phyloP scores from a whole-genome alignment of 441 rosid species.

The Daphne laureola region DNA sequence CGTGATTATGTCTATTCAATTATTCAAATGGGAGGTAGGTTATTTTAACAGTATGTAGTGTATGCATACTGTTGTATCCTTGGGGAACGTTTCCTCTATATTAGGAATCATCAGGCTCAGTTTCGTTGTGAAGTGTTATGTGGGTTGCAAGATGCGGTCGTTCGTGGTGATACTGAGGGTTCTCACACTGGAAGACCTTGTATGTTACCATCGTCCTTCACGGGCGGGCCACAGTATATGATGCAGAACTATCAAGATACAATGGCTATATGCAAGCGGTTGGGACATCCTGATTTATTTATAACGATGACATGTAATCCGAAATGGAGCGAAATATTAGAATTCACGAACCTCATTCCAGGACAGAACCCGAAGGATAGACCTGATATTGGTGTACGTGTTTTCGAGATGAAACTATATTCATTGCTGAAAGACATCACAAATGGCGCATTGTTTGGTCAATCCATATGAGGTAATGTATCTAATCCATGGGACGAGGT shows the following conservation, averaged over 20 bases:
- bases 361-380: not conserved
- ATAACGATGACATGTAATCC: not conserved
- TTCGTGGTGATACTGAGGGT: not conserved
- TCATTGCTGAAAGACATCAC: not conserved
- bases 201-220: not conserved
- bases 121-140: not conserved
- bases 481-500: no score
- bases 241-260: conserved; percentile 6
- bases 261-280: not conserved
- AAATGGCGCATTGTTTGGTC: not conserved
- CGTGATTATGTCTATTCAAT: no score
- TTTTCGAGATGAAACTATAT: conserved; percentile 1
- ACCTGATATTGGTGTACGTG: not conserved
- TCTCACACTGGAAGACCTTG: not conserved
- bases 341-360: not conserved
- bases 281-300: not conserved
- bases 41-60: conserved; percentile 7
- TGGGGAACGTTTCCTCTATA: not conserved
- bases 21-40: not conserved
- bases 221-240: not conserved
- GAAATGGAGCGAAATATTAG: not conserved
- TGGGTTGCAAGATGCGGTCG: not conserved
- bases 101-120: not conserved
- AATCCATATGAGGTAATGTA: not conserved
- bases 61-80: conserved; percentile 3